phyloP scores from a whole-genome alignment of 2,329 filamentous ascomycete genomes.

The Trichoderma harzianum region DNA sequence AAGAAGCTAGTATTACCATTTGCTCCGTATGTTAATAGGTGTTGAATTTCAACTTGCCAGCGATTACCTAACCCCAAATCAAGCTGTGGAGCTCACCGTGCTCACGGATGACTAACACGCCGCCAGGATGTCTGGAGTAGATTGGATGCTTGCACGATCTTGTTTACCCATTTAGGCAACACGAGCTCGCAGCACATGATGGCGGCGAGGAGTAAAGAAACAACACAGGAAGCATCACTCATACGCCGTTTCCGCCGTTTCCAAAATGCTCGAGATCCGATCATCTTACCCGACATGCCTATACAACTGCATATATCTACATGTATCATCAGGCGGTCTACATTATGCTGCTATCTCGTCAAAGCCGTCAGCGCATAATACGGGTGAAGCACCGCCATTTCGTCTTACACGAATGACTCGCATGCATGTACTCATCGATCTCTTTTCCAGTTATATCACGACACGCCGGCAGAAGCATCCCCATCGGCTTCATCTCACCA shows the following conservation, averaged over 20 bases:
- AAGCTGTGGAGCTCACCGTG: not conserved
- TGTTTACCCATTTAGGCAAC: not conserved
- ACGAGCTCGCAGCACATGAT: not conserved
- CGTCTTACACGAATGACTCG: not conserved
- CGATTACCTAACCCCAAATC: not conserved
- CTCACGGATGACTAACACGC: not conserved
- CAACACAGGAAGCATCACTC: not conserved
- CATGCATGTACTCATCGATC: not conserved
- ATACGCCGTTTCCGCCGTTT: not conserved
- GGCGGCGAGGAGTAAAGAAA: not conserved
- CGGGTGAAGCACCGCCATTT: not conserved
- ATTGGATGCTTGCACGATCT: not conserved
- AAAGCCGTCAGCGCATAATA: not conserved
- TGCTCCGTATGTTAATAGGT: not conserved
- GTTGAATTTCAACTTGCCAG: not conserved
- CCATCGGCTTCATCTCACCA: not conserved
- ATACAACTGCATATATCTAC: not conserved
- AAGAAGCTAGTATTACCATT: not conserved
- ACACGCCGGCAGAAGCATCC: not conserved
- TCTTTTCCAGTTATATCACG: not conserved
- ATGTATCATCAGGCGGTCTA: not conserved
- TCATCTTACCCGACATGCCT: not conserved
- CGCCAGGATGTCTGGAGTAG: not conserved
- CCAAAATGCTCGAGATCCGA: not conserved
- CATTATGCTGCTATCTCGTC: not conserved